Evolutionary conservation across 1,284 basidiomycete species (phyloP).

Genomic region (Ceratobasidium sp.): DNA sequence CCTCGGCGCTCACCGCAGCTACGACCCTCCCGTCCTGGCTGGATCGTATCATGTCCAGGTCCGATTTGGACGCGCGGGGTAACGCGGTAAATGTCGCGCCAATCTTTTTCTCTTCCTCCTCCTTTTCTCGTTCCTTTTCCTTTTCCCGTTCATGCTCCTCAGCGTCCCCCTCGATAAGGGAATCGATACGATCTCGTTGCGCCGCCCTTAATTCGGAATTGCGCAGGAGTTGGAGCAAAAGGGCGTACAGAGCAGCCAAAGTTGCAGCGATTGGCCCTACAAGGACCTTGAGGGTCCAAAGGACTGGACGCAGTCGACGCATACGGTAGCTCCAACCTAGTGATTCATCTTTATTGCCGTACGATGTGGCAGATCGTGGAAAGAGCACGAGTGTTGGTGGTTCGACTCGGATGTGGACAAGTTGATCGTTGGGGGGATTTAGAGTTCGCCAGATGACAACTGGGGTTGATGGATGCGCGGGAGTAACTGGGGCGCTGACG

Average conservation of each 20-base stretch:
- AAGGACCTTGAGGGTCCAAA: slow-evolving; percentile 83
- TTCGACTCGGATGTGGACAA: slow-evolving; percentile 83
- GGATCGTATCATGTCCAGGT: slow-evolving; percentile 79
- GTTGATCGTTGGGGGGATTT: slow-evolving; percentile 71
- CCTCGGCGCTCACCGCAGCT: slow-evolving; percentile 76
- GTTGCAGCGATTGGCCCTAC: slow-evolving; percentile 84
- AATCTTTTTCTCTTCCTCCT: slow-evolving; percentile 51
- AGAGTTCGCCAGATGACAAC: slow-evolving; percentile 79
- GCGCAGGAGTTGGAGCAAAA: slow-evolving; percentile 90
- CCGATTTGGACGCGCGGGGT: slow-evolving; percentile 76
- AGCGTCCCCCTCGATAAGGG: slow-evolving; percentile 48
- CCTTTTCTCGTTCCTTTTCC: slow-evolving; percentile 37
- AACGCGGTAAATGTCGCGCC: slow-evolving; percentile 69
- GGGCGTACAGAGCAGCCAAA: slow-evolving; percentile 72
- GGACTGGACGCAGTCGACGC: slow-evolving; percentile 51
- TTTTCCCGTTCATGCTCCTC: slow-evolving; percentile 41
- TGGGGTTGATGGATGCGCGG: slow-evolving; percentile 53
- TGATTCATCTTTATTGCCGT: not conserved
- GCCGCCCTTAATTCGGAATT: slow-evolving; percentile 90
- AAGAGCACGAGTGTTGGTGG: slow-evolving; percentile 79
- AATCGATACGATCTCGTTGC: slow-evolving; percentile 63
- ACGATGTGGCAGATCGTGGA: slow-evolving; percentile 47
- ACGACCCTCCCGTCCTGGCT: slow-evolving; percentile 69
- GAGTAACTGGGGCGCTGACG: not conserved
- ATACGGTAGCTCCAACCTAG: slow-evolving; percentile 19